Conservation (phyloP, 1,284 basidiomycete species). For the Salmacisia buchloeana region DNA sequence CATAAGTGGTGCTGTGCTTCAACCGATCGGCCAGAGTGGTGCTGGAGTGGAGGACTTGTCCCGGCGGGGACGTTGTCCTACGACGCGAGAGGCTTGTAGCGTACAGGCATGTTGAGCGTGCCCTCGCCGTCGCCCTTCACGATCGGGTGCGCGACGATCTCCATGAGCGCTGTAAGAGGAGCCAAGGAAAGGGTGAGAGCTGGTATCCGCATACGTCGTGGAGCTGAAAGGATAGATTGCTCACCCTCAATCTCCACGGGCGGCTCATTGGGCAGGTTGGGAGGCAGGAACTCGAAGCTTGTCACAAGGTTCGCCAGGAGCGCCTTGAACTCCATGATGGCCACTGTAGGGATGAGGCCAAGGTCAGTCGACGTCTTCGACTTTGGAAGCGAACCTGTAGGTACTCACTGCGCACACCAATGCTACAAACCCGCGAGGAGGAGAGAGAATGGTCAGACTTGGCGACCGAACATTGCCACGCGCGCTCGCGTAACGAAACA, state of each 20-base stretch:
- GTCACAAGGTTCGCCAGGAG: not conserved
- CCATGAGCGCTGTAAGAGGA: not conserved
- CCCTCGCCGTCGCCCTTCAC: not conserved
- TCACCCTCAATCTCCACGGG: conserved; percentile 1
- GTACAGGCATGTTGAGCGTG: not conserved
- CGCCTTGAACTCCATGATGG: not conserved
- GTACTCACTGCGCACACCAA: not conserved
- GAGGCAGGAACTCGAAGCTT: not conserved
- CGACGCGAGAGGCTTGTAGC: not conserved
- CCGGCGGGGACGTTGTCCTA: no score
- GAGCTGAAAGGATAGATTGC: not conserved
- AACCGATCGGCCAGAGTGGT: no score
- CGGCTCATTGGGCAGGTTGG: conserved; percentile 1
- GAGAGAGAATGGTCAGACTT: not conserved
- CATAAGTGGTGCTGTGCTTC: no score
- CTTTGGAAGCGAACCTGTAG: not conserved
- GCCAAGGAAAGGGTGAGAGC: not conserved
- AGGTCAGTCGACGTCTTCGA: not conserved
- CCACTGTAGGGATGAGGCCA: not conserved
- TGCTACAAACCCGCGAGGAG: not conserved
- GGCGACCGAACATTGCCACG: not conserved
- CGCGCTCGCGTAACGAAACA: no score
- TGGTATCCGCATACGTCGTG: not conserved
- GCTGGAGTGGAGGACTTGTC: no score
- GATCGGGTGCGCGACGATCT: not conserved